A percentile compares a stretch with the other conserved stretches of the same genome.
Evolutionary conservation across 108 stramenopile genomes (phyloP).

Genomic region (Nitzschia sp.): DNA sequence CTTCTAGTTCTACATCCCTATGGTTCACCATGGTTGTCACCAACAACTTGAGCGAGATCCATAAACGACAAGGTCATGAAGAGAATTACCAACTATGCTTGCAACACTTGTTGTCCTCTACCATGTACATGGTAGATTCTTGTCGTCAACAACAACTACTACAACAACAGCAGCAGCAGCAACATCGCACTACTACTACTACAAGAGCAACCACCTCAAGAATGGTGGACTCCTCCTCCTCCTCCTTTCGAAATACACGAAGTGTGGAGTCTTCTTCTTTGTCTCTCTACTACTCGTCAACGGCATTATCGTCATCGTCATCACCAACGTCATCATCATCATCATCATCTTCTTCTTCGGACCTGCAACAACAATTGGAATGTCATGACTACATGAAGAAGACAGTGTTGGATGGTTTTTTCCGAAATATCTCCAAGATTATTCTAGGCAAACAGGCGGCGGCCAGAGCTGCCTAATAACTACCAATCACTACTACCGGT

Average conservation of each 20-base stretch:
- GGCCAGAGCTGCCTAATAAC: background rate
- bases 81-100: background rate
- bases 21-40: slow-evolving; percentile 15
- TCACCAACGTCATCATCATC: too few species aligned
- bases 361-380: background rate
- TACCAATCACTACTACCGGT: background rate
- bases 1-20: too few species aligned
- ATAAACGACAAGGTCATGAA: slow-evolving; percentile 7
- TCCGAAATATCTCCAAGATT: slow-evolving; percentile 14
- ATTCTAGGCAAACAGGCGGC: background rate
- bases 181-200: too few species aligned
- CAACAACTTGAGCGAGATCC: slow-evolving; percentile 23
- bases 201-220: too few species aligned
- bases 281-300: background rate
- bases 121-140: slow-evolving; percentile 26
- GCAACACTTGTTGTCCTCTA: slow-evolving; percentile 13
- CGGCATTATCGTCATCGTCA: background rate
- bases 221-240: too few species aligned
- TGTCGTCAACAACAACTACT: background rate
- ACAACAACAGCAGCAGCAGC: background rate
- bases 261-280: background rate
- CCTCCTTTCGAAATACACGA: background rate
- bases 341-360: too few species aligned
- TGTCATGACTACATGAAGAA: background rate
- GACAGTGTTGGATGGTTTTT: slow-evolving; percentile 12